Evolutionary conservation across 306 rosid genomes (phyloP).

Genomic region (Cucurbita ficifolia): DNA sequence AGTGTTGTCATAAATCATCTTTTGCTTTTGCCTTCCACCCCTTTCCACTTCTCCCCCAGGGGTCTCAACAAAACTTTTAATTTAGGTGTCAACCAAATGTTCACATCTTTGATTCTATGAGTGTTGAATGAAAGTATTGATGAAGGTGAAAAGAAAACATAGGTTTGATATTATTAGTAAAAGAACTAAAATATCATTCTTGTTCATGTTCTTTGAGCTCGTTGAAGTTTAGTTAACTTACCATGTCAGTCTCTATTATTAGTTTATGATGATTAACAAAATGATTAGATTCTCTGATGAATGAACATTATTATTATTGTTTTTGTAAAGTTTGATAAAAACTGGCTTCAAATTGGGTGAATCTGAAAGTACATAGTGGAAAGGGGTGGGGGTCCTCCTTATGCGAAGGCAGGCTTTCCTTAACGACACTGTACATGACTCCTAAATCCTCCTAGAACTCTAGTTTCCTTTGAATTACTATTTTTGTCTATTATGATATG

Average conservation of each 20-base stretch:
- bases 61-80: not conserved
- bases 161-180: not conserved
- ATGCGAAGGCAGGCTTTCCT: not conserved
- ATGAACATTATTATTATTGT: not conserved
- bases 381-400: not conserved
- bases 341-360: not conserved
- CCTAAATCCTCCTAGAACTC: not conserved
- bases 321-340: not conserved
- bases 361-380: no score
- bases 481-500: not conserved
- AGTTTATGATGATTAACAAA: not conserved
- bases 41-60: not conserved
- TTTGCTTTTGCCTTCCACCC: not conserved
- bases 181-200: not conserved
- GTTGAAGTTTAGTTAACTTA: not conserved
- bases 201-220: not conserved
- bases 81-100: not conserved
- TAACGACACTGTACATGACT: not conserved
- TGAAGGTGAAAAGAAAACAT: not conserved
- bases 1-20: not conserved
- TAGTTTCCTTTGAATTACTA: not conserved
- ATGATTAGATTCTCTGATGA: not conserved
- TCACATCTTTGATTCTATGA: not conserved
- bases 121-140: not conserved
- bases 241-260: not conserved